phyloP scores from a whole-genome alignment of 768 basidiomycete species.

The Mycena leptocephala region DNA sequence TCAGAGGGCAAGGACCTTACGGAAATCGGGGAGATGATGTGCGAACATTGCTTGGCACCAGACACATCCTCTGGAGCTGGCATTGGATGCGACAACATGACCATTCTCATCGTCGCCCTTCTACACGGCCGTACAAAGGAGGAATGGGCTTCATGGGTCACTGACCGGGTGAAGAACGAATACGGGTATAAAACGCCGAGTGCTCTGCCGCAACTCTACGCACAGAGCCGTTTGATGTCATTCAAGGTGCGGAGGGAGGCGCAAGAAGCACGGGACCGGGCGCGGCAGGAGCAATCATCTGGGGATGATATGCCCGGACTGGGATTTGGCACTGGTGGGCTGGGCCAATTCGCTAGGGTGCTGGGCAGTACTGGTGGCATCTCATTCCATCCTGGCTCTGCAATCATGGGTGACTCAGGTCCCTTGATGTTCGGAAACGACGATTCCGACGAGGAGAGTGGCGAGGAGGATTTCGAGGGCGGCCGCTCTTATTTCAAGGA shows the following conservation, averaged over 20 bases:
- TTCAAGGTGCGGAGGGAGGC: slow-evolving; percentile 77
- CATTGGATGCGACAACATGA: slow-evolving; percentile 99
- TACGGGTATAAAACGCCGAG: slow-evolving; percentile 88
- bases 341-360: slow-evolving; percentile 69
- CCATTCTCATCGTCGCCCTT: slow-evolving; percentile 91
- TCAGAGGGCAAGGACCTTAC: slow-evolving; percentile 83
- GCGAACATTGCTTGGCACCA: slow-evolving; percentile 94
- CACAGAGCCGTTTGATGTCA: slow-evolving; percentile 72
- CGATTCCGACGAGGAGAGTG: slow-evolving; percentile 73
- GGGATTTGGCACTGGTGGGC: slow-evolving; percentile 53
- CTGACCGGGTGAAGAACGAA: slow-evolving; percentile 82
- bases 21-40: slow-evolving; percentile 93
- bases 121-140: slow-evolving; percentile 90
- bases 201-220: slow-evolving; percentile 83
- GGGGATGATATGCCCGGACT: slow-evolving; percentile 50
- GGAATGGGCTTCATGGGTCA: slow-evolving; percentile 94
- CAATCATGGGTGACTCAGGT: slow-evolving; percentile 65
- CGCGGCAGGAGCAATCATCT: slow-evolving; percentile 43
- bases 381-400: slow-evolving; percentile 72
- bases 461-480: slow-evolving; percentile 63
- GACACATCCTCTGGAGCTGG: slow-evolving; percentile 93
- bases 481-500: slow-evolving; percentile 67
- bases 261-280: slow-evolving; percentile 63
- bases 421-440: slow-evolving; percentile 78
- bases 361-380: slow-evolving; percentile 75